Evolutionary conservation across 305 asterid genomes (phyloP), one percentile per base, ranked within the genome.

Genomic region (Solanum chacoense): DNA sequence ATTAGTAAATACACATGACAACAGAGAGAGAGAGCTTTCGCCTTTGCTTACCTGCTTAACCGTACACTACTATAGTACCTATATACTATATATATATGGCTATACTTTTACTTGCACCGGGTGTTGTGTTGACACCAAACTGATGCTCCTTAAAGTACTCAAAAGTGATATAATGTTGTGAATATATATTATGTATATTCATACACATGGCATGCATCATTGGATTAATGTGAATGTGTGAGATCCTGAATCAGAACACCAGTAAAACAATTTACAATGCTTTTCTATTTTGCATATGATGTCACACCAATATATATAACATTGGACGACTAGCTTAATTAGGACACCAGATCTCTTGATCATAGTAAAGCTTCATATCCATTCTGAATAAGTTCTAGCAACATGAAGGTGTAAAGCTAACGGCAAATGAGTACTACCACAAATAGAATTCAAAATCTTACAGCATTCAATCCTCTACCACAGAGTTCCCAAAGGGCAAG

Each of bases 1-100:
- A 16, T 14, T 0, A 0, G 63, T 45, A 16, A 16, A 45, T 0
- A 13, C 3, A 14, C 63, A 1, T 0, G n/a, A 16, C n/a, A 0
- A 50, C 4, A 14, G 20, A 14, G 63, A 5, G 18, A 13, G 63
- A 14, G 63, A 1, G 63, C 0, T 3, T 13, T 12, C 3, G 7
- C 7, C 8, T 45, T 42, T 5, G 6, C 55, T 42, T 42, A 13
- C 42, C 18, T 42, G 7, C 14, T 42, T 42, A 42, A 42, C 16
- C 55, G 7, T 42, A 42, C 55, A 4, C 7, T 42, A 6, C 8
- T 45, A 45, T 45, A 12, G 18, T 40, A 40, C 5, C 35, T 32
- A 32, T 32, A 32, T 32, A 34, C 6, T 40, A 40, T 12, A 38
- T 38, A 10, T 38, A 45, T 45, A 45, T 35, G 8, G 8, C 59